Evolutionary conservation across 2,329 filamentous ascomycete genomes (phyloP), one percentile per base, ranked within the genome.

Genomic region (Hortaea werneckii): DNA sequence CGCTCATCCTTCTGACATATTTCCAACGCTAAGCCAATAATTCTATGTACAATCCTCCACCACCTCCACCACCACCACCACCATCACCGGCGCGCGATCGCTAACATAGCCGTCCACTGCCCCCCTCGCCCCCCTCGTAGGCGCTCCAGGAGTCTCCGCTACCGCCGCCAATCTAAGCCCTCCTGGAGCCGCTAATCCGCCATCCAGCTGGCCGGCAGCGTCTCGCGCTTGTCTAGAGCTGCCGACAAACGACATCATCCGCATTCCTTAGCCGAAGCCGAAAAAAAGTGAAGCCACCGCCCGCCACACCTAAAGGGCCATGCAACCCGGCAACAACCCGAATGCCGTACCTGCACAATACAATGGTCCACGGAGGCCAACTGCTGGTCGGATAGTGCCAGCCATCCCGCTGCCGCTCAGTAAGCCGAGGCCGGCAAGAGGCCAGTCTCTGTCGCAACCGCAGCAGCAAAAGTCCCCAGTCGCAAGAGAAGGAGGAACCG

Each of bases 401-500:
- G 60, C 58, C n/a, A 58, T 63, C 41, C 60, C 60, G 13, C 47
- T 63, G 37, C 45, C 57, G 28, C 42, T 62, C 45, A 58, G 49
- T 47, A 58, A 53, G 47, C 51, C 57, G 11, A 53, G 32, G 39
- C 51, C 42, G 29, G 4, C 43, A 26, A 45, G 40, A 29, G 30
- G 30, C 7, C 30, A 34, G 30, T n/a, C 7, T 7, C 7, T n/a
- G 30, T 34, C 30, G 30, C 27, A 11, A 13, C 34, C 43, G 6
- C n/a, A n/a, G n/a, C 29, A 9, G 37, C 42, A 26, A 41, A 34
- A 12, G 20, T 10, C 20, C n/a, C 12, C n/a, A n/a, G 9, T 13
- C 7, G 13, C 32, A 41, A 44, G 41, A 47, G 6, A 27, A 9
- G 37, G 38, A 39, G 46, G 37, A 37, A 41, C n/a, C 9, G 34